Conservation (phyloP, 306 rosid genomes). For the Hylodesmum podocarpum region DNA sequence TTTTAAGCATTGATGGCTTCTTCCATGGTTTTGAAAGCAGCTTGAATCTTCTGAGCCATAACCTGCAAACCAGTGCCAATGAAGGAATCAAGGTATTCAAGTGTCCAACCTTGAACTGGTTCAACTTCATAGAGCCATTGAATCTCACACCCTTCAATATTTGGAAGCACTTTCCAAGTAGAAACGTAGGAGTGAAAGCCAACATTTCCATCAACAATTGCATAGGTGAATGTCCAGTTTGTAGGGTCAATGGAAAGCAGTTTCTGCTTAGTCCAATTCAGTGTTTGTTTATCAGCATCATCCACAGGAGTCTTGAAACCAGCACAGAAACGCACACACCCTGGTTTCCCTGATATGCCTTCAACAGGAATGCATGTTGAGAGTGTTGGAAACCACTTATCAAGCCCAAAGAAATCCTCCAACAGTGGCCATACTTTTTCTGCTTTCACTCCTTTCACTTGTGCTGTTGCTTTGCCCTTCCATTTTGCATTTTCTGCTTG, state of each 20-base stretch:
- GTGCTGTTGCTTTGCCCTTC: slow-evolving; percentile 45
- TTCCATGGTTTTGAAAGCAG: slow-evolving; percentile 40
- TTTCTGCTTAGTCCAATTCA: slow-evolving; percentile 64
- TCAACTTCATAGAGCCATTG: slow-evolving; percentile 64
- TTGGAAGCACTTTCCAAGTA: slow-evolving; percentile 25
- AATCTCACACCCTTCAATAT: slow-evolving; percentile 39
- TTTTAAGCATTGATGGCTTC: slow-evolving; percentile 11
- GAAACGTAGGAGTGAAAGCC: slow-evolving; percentile 54
- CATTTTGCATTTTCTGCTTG: slow-evolving; percentile 31
- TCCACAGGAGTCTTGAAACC: slow-evolving; percentile 59
- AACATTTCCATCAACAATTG: slow-evolving; percentile 54
- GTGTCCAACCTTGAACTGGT: slow-evolving; percentile 55
- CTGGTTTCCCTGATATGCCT: slow-evolving; percentile 49
- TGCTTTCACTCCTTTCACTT: slow-evolving; percentile 37
- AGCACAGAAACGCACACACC: slow-evolving; percentile 61
- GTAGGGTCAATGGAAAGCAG: slow-evolving; percentile 44
- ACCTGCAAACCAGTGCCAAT: slow-evolving; percentile 43
- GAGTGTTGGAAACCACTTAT: slow-evolving; percentile 59
- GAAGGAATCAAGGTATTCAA: slow-evolving; percentile 42
- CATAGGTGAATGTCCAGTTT: slow-evolving; percentile 17
- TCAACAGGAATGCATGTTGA: slow-evolving; percentile 47
- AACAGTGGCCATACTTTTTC: slow-evolving; percentile 56
- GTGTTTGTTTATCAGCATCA: not conserved
- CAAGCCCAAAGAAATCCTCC: slow-evolving; percentile 63
- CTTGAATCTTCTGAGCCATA: slow-evolving; percentile 56